Conservation (phyloP, 129 eudicot genomes). For the Smallanthus sonchifolius region DNA sequence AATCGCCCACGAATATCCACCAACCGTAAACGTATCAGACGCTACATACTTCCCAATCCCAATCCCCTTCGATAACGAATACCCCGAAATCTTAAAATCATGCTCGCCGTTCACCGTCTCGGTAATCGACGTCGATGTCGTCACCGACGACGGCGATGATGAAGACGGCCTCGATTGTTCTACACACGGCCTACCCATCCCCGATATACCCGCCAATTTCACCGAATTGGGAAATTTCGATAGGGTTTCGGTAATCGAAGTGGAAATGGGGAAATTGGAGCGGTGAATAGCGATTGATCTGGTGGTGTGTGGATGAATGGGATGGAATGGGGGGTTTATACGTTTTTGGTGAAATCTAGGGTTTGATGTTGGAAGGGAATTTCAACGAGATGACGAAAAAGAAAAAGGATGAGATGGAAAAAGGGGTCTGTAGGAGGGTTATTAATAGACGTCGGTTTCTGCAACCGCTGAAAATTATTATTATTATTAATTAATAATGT, state of each 20-base stretch:
- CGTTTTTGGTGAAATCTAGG: slow-evolving; percentile 7
- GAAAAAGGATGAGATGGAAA: not conserved
- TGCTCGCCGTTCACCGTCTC: slow-evolving; percentile 82
- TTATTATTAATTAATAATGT: too few relatives aligned
- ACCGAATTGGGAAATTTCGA: not conserved
- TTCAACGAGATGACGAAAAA: not conserved
- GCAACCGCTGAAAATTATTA: not conserved
- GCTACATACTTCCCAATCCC: slow-evolving; percentile 78
- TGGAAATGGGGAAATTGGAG: not conserved
- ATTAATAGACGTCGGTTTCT: not conserved
- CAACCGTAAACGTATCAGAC: slow-evolving; percentile 73
- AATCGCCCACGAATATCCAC: slow-evolving; percentile 83
- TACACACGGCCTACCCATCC: slow-evolving; percentile 44
- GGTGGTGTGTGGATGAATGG: not conserved
- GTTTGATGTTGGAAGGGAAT: not conserved
- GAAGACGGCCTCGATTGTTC: slow-evolving; percentile 37
- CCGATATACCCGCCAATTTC: slow-evolving; percentile 12
- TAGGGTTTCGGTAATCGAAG: slow-evolving; percentile 5
- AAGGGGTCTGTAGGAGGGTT: not conserved
- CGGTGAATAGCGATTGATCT: not conserved
- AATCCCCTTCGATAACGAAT: slow-evolving; percentile 67
- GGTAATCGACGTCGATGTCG: slow-evolving; percentile 55
- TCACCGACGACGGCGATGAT: slow-evolving; percentile 16
- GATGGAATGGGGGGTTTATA: too few relatives aligned
- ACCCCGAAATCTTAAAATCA: slow-evolving; percentile 67